Evolutionary conservation across 2,329 filamentous ascomycete species (phyloP).

Genomic region (Cytospora chrysosperma): DNA sequence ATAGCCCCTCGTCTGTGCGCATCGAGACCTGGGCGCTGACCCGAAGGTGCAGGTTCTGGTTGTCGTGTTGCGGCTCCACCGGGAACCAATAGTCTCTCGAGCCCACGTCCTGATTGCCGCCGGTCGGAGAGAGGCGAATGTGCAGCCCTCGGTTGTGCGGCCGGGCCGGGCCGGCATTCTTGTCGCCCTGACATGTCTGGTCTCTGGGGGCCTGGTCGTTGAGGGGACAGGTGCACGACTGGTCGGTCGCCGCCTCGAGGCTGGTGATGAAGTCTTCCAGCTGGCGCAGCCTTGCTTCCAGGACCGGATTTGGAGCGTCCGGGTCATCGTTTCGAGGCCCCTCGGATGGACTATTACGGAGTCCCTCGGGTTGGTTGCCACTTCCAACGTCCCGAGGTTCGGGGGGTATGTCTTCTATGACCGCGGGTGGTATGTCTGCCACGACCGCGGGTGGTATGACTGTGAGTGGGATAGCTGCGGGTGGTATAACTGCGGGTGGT

Average conservation of each 20-base stretch:
- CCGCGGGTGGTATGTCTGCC: too few relatives aligned
- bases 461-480: too few relatives aligned
- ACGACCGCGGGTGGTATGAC: too few relatives aligned
- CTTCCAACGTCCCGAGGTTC: too few relatives aligned
- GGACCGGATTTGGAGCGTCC: background rate
- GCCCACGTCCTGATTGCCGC: too few relatives aligned
- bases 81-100: background rate
- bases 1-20: background rate
- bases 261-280: background rate
- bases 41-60: background rate
- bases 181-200: background rate
- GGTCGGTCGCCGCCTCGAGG: background rate
- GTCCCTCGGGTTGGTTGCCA: too few relatives aligned
- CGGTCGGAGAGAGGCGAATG: background rate
- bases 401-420: too few relatives aligned
- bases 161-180: background rate
- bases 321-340: too few relatives aligned
- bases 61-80: background rate
- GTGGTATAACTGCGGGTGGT: too few relatives aligned
- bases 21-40: background rate
- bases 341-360: too few relatives aligned
- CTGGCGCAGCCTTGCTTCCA: background rate
- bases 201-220: background rate
- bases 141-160: background rate
- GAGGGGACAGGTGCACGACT: conserved; percentile 8